phyloP scores from a whole-genome alignment of 176 grass and related monocot genomes.

The Typha latifolia region DNA sequence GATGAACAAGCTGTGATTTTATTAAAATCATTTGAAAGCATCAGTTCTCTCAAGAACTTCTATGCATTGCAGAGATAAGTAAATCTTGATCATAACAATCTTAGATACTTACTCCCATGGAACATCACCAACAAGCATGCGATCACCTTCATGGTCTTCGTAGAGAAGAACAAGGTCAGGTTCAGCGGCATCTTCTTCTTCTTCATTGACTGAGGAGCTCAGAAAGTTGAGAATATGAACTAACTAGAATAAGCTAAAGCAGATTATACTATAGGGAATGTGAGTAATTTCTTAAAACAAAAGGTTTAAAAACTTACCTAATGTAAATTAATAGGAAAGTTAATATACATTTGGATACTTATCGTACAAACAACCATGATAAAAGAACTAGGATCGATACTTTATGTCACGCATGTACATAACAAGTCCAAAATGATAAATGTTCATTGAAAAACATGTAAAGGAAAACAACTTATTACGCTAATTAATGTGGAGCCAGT shows the following conservation, averaged over 20 bases:
- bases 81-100: neutral
- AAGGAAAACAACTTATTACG: too few species aligned
- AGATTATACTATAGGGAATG: neutral
- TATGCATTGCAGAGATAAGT: neutral
- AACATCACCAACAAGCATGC: constrained; percentile 83
- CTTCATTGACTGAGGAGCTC: constrained; percentile 20
- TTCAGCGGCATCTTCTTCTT: constrained; percentile 11
- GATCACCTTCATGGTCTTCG: constrained; percentile 82
- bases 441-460: too few species aligned
- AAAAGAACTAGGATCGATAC: too few species aligned
- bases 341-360: too few species aligned
- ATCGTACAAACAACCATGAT: too few species aligned
- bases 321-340: too few species aligned
- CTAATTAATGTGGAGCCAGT: too few species aligned
- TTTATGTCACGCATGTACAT: too few species aligned
- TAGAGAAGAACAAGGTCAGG: constrained; percentile 60
- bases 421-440: too few species aligned
- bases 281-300: too few species aligned
- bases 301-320: too few species aligned
- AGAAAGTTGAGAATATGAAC: constrained; percentile 22
- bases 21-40: neutral
- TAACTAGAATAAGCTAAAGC: neutral
- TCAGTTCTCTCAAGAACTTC: neutral
- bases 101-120: constrained; percentile 79
- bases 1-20: constrained; percentile 52